Evolutionary conservation across 2,329 filamentous ascomycete genomes (phyloP).

Genomic region (Fusarium sp.): DNA sequence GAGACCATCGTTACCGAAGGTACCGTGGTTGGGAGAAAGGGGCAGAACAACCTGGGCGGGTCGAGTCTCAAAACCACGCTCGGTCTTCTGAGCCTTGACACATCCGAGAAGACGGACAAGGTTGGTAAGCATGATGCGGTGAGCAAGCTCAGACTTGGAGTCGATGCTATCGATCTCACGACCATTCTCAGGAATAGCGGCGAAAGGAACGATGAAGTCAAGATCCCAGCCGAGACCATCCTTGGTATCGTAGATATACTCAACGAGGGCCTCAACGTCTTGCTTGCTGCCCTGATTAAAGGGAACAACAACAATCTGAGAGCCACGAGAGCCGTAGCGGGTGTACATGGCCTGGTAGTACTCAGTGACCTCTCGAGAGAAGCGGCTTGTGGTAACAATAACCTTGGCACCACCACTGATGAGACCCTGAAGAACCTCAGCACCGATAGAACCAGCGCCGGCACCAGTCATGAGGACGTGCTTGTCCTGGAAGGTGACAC

Average conservation of each 20-base stretch:
- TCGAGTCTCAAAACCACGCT: slow-evolving; percentile 90
- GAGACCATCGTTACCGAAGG: slow-evolving; percentile 96
- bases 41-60: slow-evolving; percentile 97
- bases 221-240: slow-evolving; percentile 98
- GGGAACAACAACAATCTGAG: slow-evolving; percentile 96
- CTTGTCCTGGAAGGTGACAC: slow-evolving; percentile 94
- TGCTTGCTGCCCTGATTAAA: slow-evolving; percentile 99
- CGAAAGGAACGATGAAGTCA: slow-evolving; percentile 95
- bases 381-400: slow-evolving; percentile 94
- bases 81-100: slow-evolving; percentile 91
- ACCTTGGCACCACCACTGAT: slow-evolving; percentile 98
- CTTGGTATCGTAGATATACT: slow-evolving; percentile 98
- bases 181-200: slow-evolving; percentile 96
- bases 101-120: slow-evolving; percentile 89
- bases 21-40: slow-evolving; percentile 97
- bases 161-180: slow-evolving; percentile 97
- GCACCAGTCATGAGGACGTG: slow-evolving; percentile 98
- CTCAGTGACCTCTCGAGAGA: slow-evolving; percentile 96
- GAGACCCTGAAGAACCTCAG: slow-evolving; percentile 94
- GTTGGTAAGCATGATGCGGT: slow-evolving; percentile 99
- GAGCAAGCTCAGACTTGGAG: slow-evolving; percentile 96
- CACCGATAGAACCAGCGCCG: slow-evolving; percentile 96
- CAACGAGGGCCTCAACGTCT: slow-evolving; percentile 91
- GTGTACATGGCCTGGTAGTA: slow-evolving; percentile 99
- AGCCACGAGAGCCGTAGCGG: slow-evolving; percentile 91